Conservation (phyloP, 2,329 filamentous ascomycete species). For the Aspergillus glaucus region DNA sequence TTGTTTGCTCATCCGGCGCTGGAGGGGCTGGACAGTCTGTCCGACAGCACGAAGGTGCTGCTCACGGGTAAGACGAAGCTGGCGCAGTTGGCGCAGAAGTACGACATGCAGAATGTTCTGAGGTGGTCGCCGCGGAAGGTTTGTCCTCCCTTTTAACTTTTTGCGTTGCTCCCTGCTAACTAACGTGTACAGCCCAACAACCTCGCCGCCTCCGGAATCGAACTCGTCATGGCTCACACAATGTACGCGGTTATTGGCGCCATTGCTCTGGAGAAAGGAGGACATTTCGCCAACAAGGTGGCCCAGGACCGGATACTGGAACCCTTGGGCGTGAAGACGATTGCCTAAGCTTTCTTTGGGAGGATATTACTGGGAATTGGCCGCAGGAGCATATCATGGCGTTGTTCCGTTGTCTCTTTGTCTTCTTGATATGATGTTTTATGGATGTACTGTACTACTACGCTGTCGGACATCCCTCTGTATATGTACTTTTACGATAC, state of each 20-base stretch:
- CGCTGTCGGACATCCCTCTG: slow-evolving; percentile 14
- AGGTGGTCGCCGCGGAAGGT: slow-evolving; percentile 86
- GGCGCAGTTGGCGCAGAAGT: slow-evolving; percentile 59
- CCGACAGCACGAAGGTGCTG: slow-evolving; percentile 52
- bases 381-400: slow-evolving; percentile 33
- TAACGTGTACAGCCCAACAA: slow-evolving; percentile 51
- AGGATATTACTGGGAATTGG: slow-evolving; percentile 14
- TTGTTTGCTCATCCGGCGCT: slow-evolving; percentile 67
- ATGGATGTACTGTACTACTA: slow-evolving; percentile 5
- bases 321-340: slow-evolving; percentile 37
- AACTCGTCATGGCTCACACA: slow-evolving; percentile 68
- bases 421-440: slow-evolving; percentile 15
- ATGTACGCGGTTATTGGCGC: slow-evolving; percentile 85
- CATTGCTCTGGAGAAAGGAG: slow-evolving; percentile 79
- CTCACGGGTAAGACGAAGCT: slow-evolving; percentile 61
- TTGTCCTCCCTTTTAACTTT: slow-evolving; percentile 1
- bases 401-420: slow-evolving; percentile 22
- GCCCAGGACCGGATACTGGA: slow-evolving; percentile 70
- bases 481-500: slow-evolving; percentile 31
- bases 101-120: slow-evolving; percentile 68
- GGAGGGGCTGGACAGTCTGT: slow-evolving; percentile 67
- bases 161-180: slow-evolving; percentile 5
- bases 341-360: slow-evolving; percentile 11
- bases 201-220: slow-evolving; percentile 64
- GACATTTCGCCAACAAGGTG: slow-evolving; percentile 66